phyloP scores from a whole-genome alignment of 2,329 filamentous ascomycete genomes.

The Penicillium sp. region DNA sequence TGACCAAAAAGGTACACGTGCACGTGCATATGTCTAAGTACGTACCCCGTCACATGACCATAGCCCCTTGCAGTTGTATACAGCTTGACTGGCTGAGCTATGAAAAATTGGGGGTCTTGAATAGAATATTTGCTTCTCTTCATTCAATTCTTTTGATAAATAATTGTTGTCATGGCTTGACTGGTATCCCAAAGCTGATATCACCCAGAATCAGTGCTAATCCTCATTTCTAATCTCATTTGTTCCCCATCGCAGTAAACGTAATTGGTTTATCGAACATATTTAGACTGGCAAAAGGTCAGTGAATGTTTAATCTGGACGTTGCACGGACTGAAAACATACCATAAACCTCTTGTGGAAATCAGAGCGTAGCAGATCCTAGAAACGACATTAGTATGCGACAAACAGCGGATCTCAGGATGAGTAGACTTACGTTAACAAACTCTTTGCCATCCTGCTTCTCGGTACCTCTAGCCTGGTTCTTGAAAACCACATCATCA shows the following conservation, averaged over 20 bases:
- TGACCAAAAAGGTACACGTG: too few relatives aligned
- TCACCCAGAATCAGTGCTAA: neutral
- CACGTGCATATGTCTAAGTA: too few relatives aligned
- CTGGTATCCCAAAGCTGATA: neutral
- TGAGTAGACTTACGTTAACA: slow-evolving; percentile 71
- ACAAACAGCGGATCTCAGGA: neutral
- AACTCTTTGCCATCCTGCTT: slow-evolving; percentile 93
- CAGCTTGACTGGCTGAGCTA: too few relatives aligned
- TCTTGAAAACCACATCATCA: slow-evolving; percentile 98
- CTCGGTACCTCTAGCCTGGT: slow-evolving; percentile 92
- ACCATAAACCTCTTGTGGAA: slow-evolving; percentile 98
- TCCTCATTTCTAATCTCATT: neutral
- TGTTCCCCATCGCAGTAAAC: neutral
- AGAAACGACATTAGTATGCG: slow-evolving; percentile 14
- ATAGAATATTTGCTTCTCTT: neutral
- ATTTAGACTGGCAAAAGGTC: slow-evolving; percentile 44
- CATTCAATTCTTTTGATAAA: neutral
- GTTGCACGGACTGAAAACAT: slow-evolving; percentile 13
- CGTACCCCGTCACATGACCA: too few relatives aligned
- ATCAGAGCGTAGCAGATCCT: slow-evolving; percentile 88
- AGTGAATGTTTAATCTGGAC: neutral
- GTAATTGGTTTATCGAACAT: slow-evolving; percentile 41
- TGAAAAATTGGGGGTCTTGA: too few relatives aligned
- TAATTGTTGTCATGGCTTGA: neutral
- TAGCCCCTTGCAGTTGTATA: too few relatives aligned